Conservation (phyloP, 768 basidiomycete species). For the Leccinellum rugosiceps region DNA sequence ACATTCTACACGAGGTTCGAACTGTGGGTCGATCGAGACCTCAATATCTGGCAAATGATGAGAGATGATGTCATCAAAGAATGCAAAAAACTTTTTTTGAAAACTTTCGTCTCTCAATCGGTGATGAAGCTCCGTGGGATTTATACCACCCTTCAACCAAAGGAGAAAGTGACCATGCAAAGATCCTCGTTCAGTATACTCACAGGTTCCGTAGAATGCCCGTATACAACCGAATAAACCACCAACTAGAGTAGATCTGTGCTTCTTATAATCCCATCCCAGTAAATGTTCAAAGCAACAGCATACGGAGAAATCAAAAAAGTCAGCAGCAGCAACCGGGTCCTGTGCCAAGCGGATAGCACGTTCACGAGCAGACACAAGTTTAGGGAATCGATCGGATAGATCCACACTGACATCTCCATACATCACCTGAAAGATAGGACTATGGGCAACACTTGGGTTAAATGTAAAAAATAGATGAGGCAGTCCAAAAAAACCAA, state of each 20-base stretch:
- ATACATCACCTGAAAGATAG: slow-evolving; percentile 31
- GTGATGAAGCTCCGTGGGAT: slow-evolving; percentile 31
- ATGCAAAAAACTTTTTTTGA: slow-evolving; percentile 22
- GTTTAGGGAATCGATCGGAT: not conserved
- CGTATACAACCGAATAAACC: slow-evolving; percentile 28
- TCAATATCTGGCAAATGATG: slow-evolving; percentile 31
- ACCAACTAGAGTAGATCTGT: slow-evolving; percentile 22
- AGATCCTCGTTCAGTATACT: slow-evolving; percentile 25
- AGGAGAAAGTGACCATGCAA: slow-evolving; percentile 35
- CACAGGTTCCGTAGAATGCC: slow-evolving; percentile 29
- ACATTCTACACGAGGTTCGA: not conserved
- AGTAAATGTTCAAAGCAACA: slow-evolving; percentile 17
- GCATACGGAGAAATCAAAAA: slow-evolving; percentile 27
- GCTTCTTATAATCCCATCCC: not conserved
- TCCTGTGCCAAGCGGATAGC: slow-evolving; percentile 27
- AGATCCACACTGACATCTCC: slow-evolving; percentile 9
- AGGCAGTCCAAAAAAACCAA: slow-evolving; percentile 29
- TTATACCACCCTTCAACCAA: slow-evolving; percentile 28
- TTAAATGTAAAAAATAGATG: slow-evolving; percentile 29
- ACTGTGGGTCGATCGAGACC: slow-evolving; percentile 4
- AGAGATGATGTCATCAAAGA: slow-evolving; percentile 28
- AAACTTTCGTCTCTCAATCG: not conserved
- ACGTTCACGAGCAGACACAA: not conserved
- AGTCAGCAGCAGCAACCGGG: slow-evolving; percentile 34
- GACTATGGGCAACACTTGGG: slow-evolving; percentile 19